Evolutionary conservation across 495 filamentous ascomycete species (phyloP).

Genomic region (Penicillium herquei): DNA sequence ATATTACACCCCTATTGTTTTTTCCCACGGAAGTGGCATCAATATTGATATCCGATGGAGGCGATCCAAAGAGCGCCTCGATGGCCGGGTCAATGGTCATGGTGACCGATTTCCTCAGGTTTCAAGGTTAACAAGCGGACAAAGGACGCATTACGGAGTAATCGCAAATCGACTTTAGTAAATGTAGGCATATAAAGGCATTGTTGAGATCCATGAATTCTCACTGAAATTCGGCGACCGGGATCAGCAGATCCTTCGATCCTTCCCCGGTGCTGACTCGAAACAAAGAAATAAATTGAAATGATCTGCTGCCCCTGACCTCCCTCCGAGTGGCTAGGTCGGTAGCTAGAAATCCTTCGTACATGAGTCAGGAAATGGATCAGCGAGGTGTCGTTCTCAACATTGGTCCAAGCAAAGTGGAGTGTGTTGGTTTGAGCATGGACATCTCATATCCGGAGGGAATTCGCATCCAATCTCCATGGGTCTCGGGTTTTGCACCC

Average conservation of each 20-base stretch:
- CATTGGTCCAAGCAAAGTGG: no score
- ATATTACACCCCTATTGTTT: conserved; percentile 25
- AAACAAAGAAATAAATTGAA: not conserved
- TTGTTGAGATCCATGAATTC: no score
- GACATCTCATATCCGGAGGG: no score
- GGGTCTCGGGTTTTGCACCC: no score
- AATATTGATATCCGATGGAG: conserved; percentile 23
- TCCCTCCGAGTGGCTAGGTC: not conserved
- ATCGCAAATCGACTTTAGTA: not conserved
- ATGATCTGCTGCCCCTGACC: not conserved
- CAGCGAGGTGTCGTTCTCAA: no score
- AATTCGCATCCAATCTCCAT: no score
- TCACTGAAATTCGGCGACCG: no score
- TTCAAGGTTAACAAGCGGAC: not conserved
- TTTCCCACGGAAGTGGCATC: conserved; percentile 7
- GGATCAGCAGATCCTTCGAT: not conserved
- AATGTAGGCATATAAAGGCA: no score
- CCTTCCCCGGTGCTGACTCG: not conserved
- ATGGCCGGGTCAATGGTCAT: conserved; percentile 22
- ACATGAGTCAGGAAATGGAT: no score
- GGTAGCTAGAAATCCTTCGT: not conserved
- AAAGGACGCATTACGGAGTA: no score
- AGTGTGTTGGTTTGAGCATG: no score
- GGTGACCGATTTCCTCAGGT: not conserved
- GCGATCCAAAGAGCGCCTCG: conserved; percentile 23